Percentiles rank a stretch among this genome's conserved stretches.
phyloP scores from a whole-genome alignment of 2,329 filamentous ascomycete species.

The Madurella mycetomatis region DNA sequence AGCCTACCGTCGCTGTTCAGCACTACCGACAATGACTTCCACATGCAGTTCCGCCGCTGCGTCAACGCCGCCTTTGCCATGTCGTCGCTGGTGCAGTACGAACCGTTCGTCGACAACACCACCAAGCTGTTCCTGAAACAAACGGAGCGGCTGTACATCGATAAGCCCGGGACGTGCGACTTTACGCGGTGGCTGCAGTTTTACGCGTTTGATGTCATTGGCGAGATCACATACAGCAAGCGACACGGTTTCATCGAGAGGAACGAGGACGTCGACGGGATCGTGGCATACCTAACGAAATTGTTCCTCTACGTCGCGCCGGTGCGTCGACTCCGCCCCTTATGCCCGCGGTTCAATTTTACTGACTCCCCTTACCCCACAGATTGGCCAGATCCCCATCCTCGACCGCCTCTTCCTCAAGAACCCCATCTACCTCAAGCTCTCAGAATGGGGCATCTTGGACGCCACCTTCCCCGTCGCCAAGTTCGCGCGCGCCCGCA shows the following conservation, averaged over 20 bases:
- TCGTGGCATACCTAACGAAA: slow-evolving; percentile 58
- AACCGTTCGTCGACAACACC: slow-evolving; percentile 74
- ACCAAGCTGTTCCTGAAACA: slow-evolving; percentile 65
- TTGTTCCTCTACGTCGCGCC: slow-evolving; percentile 69
- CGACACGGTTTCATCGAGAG: slow-evolving; percentile 70
- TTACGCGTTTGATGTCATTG: slow-evolving; percentile 79
- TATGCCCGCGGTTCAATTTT: not conserved
- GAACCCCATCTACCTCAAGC: slow-evolving; percentile 66
- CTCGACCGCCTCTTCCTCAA: slow-evolving; percentile 67
- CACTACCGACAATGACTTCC: slow-evolving; percentile 69
- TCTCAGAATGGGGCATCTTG: slow-evolving; percentile 62
- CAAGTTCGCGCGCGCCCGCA: slow-evolving; percentile 63
- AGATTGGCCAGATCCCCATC: slow-evolving; percentile 69
- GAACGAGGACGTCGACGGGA: slow-evolving; percentile 71
- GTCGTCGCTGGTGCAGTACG: slow-evolving; percentile 71
- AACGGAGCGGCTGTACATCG: slow-evolving; percentile 53
- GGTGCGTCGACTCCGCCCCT: slow-evolving; percentile 34
- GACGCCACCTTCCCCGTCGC: slow-evolving; percentile 69
- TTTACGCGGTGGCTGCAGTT: slow-evolving; percentile 72
- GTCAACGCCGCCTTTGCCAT: slow-evolving; percentile 76
- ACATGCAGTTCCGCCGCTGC: slow-evolving; percentile 67
- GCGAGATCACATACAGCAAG: slow-evolving; percentile 71
- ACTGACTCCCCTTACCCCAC: not conserved
- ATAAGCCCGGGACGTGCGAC: slow-evolving; percentile 47
- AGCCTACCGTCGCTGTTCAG: slow-evolving; percentile 70